Percentiles rank a stretch among this genome's conserved stretches.
These are phyloP conservation scores for Neocucurbitaria cava DNA, from an alignment of 2,329 filamentous ascomycete genomes.

Conservation along the genomic window DNA sequence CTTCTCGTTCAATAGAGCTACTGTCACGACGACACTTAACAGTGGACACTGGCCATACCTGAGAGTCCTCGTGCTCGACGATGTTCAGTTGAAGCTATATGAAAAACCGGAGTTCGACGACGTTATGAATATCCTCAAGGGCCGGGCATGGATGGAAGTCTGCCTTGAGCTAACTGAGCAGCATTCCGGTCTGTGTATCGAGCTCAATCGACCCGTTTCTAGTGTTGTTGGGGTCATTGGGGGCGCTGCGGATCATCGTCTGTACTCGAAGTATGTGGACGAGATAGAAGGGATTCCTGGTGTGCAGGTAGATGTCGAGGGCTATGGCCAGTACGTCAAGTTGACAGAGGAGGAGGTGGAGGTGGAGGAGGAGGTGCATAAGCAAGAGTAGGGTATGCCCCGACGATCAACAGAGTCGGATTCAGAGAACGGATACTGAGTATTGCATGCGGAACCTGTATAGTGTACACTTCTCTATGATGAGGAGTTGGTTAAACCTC, in stretches of 20 bases:
- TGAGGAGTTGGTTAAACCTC: too few relatives aligned
- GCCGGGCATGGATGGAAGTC: conserved; percentile 4
- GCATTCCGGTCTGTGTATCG: background rate
- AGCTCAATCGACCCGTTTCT: conserved; percentile 3
- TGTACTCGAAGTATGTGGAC: conserved; percentile 4
- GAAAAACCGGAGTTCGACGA: background rate
- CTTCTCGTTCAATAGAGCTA: conserved; percentile 8
- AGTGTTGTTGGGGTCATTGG: conserved; percentile 3
- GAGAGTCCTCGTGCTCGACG: background rate
- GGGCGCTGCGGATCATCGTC: background rate
- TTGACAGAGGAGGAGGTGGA: background rate
- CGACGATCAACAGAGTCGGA: too few relatives aligned
- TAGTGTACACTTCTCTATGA: too few relatives aligned
- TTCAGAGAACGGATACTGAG: too few relatives aligned
- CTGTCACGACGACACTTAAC: conserved; percentile 3
- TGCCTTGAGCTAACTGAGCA: conserved; percentile 1
- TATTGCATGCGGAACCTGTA: too few relatives aligned
- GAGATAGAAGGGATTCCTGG: background rate
- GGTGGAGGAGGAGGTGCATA: too few relatives aligned
- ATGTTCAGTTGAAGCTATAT: conserved; percentile 6
- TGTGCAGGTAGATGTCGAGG: background rate
- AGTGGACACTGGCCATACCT: conserved; percentile 4
- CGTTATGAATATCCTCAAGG: background rate
- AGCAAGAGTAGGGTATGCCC: too few relatives aligned
- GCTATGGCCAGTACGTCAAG: background rate